Evolutionary conservation across 495 filamentous ascomycete genomes (phyloP).

Genomic region (Chaetomidium leptoderma): DNA sequence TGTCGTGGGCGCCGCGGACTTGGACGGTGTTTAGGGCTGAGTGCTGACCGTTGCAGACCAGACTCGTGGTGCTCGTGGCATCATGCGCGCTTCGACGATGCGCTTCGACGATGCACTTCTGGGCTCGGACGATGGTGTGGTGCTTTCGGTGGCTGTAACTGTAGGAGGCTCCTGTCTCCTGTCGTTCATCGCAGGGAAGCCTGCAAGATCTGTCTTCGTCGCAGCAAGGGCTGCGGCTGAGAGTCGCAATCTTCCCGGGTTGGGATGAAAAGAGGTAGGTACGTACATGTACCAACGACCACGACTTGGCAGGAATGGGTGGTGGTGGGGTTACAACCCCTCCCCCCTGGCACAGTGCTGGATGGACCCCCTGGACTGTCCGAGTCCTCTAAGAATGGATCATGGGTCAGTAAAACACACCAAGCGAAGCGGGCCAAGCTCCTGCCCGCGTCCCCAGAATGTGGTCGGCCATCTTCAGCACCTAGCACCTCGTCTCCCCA

Average conservation of each 20-base stretch:
- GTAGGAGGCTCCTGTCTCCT: not conserved
- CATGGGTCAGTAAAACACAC: constrained; percentile 5
- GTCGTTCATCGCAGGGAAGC: not conserved
- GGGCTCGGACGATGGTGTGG: not conserved
- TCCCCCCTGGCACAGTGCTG: not conserved
- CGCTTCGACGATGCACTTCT: not conserved
- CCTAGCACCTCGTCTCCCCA: not conserved
- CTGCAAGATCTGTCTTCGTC: not conserved
- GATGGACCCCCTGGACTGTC: not conserved
- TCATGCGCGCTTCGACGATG: not conserved
- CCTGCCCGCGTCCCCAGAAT: constrained; percentile 10
- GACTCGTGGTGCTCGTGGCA: not conserved
- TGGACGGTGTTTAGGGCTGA: not conserved
- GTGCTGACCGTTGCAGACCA: not conserved
- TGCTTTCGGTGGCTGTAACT: not conserved
- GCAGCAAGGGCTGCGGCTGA: constrained; percentile 5
- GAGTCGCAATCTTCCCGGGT: not conserved
- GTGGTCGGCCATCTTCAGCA: not conserved
- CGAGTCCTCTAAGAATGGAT: not conserved
- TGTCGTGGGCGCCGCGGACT: not conserved
- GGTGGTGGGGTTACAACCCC: constrained; percentile 7
- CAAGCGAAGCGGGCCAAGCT: constrained; percentile 9
- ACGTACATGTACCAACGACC: not conserved
- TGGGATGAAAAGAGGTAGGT: not conserved
- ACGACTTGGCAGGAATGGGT: not conserved